Evolutionary conservation across 345 rosid species (phyloP), one percentile per base, ranked within the genome.

Genomic region (Adansonia digitata): DNA sequence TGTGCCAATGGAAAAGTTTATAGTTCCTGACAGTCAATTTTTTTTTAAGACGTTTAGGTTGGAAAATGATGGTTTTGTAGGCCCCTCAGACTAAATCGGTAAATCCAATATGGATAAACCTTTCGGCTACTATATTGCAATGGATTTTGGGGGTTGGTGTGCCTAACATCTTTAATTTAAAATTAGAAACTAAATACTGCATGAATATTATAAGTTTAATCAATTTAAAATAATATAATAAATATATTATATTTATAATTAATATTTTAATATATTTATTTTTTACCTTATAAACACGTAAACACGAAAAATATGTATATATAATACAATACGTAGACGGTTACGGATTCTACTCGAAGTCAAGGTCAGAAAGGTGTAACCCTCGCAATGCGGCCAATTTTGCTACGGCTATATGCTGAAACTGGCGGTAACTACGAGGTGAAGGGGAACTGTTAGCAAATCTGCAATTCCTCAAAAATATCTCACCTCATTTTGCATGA

Each of bases 51-150:
- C 17, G 13, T 6, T 52, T 42, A 55, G 2, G 22, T 20, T 48
- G 37, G 78, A 67, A 67, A 67, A 53, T 42, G 64, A 75, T 18
- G 78, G 78, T 68, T 40, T 13, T 64, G 62, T 74, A 63, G 71
- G 37, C 3, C 70, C 69, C 57, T 39, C 60, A 27, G 29, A 60
- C 63, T 11, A 51, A 34, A 75, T 64, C 72, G 61, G 52, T 11
- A 51, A 34, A 75, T 64, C 72, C 52, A 34, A 35, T 5, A 5
- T 66, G 68, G 78, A 45, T 76, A 68, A 42, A 57, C 34, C 26
- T 24, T 43, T 61, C 12, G 18, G 53, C 40, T 31, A 31, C 13
- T 31, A 5, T 48, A 62, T 35, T 14, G 35, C 34, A 62, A 35
- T 34, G 7, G 18, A 48, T 31, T 12, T 10, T 15, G 35, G 49